Evolutionary conservation across 75 land plant species (phyloP), one percentile per base, ranked within the genome.

Genomic region (Adiantum capillusveneris): DNA sequence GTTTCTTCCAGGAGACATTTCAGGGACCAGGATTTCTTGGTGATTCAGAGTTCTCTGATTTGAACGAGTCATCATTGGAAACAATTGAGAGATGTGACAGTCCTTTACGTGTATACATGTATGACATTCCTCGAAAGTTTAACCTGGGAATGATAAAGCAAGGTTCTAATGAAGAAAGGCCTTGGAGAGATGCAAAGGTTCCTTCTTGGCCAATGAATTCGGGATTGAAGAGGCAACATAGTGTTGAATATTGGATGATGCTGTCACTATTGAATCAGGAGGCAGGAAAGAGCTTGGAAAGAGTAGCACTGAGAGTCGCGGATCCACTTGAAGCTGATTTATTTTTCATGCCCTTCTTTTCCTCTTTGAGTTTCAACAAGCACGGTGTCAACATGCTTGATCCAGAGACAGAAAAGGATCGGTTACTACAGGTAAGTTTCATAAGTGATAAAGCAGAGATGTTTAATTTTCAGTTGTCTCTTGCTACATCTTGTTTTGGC

Each of bases 161-260:
- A 55, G 37, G 50, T 27, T 25, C 71, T 24, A 65, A 73, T 34
- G 68, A 50, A 26, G 64, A 65, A 26, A 43, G 51, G 29, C 70
- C 65, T 59, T 83, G 49, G 81, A 76, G 70, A 26, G 49, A 30
- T 14, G 22, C 25, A 49, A 65, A 31, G 17, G 50, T 79, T 30
- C 81, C 86, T 29, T 52, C 78, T 31, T 83, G 87, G 95, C 81
- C 75, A n/a, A 7, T n/a, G 27, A 52, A 31, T 1, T 73, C 71
- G 16, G 89, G 84, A 18, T 48, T 89, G 48, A 83, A 72, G 74
- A 68, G 60, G 59, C 98, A 93, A 72, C 98, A 93, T 60, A 88
- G 90, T 48, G 90, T 89, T n/a, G 98, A 88, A 77, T 93, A 85
- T 59, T 93, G 95, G 95, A 64, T 93, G 83, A 93, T 79, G 96